Conservation (phyloP, 345 rosid genomes). For the Pistacia integerrima region DNA sequence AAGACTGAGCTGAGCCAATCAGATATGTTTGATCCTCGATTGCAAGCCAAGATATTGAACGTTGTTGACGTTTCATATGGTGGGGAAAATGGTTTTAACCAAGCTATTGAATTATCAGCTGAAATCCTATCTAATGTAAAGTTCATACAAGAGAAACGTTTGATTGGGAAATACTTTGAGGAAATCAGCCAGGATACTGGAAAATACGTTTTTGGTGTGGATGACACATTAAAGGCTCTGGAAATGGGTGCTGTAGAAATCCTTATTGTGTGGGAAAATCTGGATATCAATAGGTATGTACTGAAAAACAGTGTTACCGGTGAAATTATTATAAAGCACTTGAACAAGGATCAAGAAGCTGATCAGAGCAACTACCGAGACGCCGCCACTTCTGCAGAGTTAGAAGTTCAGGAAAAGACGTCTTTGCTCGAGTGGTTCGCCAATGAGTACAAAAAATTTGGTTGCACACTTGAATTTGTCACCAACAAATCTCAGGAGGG, state of each 20-base stretch:
- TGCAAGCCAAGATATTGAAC: constrained; percentile 88
- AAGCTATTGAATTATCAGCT: constrained; percentile 86
- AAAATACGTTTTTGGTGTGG: constrained; percentile 85
- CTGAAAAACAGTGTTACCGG: constrained; percentile 66
- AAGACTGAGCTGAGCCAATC: constrained; percentile 94
- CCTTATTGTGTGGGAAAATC: constrained; percentile 90
- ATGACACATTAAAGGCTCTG: constrained; percentile 78
- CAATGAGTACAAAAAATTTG: constrained; percentile 79
- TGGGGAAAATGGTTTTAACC: constrained; percentile 91
- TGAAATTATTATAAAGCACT: constrained; percentile 63
- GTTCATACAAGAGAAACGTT: constrained; percentile 89
- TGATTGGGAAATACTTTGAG: constrained; percentile 91
- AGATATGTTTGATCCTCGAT: constrained; percentile 95
- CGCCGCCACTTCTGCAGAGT: constrained; percentile 52
- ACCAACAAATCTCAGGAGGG: constrained; percentile 96
- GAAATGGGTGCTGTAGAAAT: constrained; percentile 95
- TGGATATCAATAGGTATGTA: constrained; percentile 69
- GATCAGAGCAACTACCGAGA: constrained; percentile 80
- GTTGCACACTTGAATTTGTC: constrained; percentile 82
- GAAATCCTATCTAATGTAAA: constrained; percentile 89
- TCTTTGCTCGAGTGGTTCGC: constrained; percentile 93
- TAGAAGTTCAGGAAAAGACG: constrained; percentile 77
- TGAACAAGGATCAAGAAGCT: constrained; percentile 77
- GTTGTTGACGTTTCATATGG: constrained; percentile 95
- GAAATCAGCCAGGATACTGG: constrained; percentile 96